A percentile compares a stretch with the other conserved stretches of the same genome.
phyloP scores from a whole-genome alignment of 768 basidiomycete genomes.

The Mycena capillaripes region DNA sequence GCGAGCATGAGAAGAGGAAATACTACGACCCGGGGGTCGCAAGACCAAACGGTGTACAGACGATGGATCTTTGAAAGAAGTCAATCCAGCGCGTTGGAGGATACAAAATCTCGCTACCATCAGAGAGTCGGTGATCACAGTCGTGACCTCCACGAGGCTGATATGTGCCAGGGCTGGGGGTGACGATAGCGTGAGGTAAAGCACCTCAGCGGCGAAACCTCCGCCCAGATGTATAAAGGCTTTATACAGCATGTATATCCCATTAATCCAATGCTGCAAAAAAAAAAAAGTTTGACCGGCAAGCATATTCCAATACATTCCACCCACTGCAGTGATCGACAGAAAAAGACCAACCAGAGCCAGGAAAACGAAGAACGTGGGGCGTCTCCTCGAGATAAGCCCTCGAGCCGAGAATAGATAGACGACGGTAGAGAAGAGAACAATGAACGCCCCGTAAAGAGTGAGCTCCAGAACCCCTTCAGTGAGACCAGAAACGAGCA shows the following conservation, averaged over 20 bases:
- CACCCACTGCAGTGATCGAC: conserved; percentile 13
- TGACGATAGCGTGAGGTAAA: not conserved
- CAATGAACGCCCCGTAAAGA: conserved; percentile 11
- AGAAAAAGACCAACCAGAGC: conserved; percentile 14
- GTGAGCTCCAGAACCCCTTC: conserved; percentile 16
- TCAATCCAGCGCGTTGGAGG: not conserved
- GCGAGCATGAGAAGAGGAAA: not conserved
- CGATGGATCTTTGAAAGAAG: conserved; percentile 4
- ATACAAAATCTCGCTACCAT: not conserved
- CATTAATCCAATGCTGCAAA: conserved; percentile 13
- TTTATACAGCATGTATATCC: not conserved
- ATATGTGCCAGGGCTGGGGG: not conserved
- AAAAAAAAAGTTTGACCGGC: too few species aligned
- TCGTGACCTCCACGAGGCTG: conserved; percentile 8
- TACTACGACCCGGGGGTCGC: not conserved
- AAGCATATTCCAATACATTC: not conserved
- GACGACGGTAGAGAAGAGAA: conserved; percentile 6
- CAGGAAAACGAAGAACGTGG: conserved; percentile 4
- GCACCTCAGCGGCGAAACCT: not conserved
- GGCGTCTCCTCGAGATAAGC: conserved; percentile 3
- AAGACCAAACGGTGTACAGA: conserved; percentile 1
- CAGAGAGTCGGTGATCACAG: conserved; percentile 10
- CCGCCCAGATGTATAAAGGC: conserved; percentile 12
- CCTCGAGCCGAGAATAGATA: conserved; percentile 9
- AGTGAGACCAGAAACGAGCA: conserved; percentile 6